These are phyloP conservation scores for Plectosphaerella sp. DNA, from an alignment of 2,329 filamentous ascomycete species.

Conservation along the genomic window DNA sequence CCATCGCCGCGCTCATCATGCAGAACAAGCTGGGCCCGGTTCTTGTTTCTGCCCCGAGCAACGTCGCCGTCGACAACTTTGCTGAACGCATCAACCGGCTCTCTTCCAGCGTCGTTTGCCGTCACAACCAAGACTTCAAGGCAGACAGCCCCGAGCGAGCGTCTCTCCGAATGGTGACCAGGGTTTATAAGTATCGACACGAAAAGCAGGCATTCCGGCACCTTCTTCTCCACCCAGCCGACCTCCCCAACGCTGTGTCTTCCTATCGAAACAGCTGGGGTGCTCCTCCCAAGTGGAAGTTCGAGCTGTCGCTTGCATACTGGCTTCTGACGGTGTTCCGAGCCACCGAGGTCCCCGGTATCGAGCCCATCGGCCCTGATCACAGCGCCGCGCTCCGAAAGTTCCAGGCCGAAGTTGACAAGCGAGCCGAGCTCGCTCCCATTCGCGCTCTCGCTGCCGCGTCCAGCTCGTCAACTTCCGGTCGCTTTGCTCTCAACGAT, in stretches of 20 bases:
- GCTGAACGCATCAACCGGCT: neutral
- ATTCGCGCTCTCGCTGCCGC: neutral
- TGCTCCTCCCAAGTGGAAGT: neutral
- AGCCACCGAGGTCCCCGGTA: neutral
- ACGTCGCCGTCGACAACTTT: constrained; percentile 13
- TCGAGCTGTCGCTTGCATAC: constrained; percentile 3
- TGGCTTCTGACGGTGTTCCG: constrained; percentile 1
- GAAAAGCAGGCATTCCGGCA: constrained; percentile 3
- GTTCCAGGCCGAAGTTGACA: neutral
- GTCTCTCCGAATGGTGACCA: constrained; percentile 3
- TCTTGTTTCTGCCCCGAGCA: constrained; percentile 9
- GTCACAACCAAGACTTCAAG: neutral
- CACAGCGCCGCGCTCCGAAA: neutral
- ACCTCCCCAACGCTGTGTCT: neutral
- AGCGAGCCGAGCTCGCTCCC: neutral
- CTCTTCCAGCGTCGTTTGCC: neutral
- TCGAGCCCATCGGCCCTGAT: neutral
- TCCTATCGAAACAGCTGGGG: too few species aligned
- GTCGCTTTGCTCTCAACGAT: neutral
- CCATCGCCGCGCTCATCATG: constrained; percentile 6
- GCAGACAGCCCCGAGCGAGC: neutral
- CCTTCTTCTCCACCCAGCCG: neutral
- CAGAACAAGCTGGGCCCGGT: constrained; percentile 4
- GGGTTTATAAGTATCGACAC: neutral
- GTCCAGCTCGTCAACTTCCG: too few species aligned